phyloP scores from a whole-genome alignment of 768 basidiomycete genomes.

The Suillus alpinus region DNA sequence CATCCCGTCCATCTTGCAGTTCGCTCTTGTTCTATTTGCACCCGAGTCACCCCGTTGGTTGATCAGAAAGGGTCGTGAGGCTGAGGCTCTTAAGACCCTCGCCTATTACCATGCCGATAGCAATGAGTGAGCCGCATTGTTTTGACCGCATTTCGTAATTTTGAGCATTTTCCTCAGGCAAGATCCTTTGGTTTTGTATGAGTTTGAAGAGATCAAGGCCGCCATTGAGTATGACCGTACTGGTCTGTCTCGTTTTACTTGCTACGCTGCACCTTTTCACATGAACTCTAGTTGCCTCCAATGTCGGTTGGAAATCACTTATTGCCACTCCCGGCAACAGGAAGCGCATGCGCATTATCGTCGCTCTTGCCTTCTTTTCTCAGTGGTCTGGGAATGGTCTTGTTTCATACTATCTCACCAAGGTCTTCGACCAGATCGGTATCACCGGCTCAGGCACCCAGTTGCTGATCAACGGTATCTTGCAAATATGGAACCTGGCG shows the following conservation, averaged over 20 bases:
- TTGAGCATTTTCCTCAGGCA: constrained; percentile 29
- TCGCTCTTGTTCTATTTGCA: constrained; percentile 61
- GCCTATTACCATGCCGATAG: constrained; percentile 85
- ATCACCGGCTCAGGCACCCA: constrained; percentile 59
- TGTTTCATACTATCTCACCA: constrained; percentile 78
- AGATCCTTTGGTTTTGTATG: constrained; percentile 68
- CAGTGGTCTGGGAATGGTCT: constrained; percentile 87
- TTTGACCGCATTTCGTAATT: not conserved
- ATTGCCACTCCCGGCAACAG: constrained; percentile 67
- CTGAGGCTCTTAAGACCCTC: constrained; percentile 63
- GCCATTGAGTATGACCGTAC: constrained; percentile 67
- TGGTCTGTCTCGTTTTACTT: constrained; percentile 15
- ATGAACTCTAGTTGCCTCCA: constrained; percentile 40
- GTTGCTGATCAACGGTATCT: constrained; percentile 82
- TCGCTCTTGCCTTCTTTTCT: constrained; percentile 79
- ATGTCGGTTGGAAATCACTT: constrained; percentile 69
- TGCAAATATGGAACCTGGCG: constrained; percentile 77
- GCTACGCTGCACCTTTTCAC: not conserved
- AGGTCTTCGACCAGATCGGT: constrained; percentile 67
- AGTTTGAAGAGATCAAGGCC: constrained; percentile 79
- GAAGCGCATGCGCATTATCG: constrained; percentile 72
- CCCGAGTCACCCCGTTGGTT: constrained; percentile 89
- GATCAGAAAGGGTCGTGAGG: constrained; percentile 69
- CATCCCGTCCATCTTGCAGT: constrained; percentile 64
- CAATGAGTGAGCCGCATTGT: constrained; percentile 42